A percentile compares a stretch with the other conserved stretches of the same genome.
Conservation (phyloP, 192 early-diverging fungal species). For the Gorgonomyces haynaldii region DNA sequence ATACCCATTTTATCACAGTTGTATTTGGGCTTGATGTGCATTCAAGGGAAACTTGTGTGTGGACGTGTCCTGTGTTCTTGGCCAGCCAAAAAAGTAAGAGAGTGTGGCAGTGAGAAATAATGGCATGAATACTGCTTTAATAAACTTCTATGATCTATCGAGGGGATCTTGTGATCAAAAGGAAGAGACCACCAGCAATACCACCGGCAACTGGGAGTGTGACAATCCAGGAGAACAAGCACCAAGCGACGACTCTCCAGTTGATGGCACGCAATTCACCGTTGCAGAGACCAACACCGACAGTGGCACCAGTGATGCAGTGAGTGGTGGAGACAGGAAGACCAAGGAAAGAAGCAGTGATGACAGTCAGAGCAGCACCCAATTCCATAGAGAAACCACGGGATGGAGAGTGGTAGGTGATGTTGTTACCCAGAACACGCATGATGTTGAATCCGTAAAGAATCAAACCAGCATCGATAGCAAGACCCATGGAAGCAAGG, state of each 20-base stretch:
- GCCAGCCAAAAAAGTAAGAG: too few species aligned
- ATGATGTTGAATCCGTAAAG: slow-evolving; percentile 70
- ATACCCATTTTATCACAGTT: too few species aligned
- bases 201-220: slow-evolving; percentile 64
- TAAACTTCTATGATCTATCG: too few species aligned
- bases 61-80: too few species aligned
- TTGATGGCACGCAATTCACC: slow-evolving; percentile 52
- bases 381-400: slow-evolving; percentile 72
- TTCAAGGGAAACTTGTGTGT: too few species aligned
- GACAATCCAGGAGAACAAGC: slow-evolving; percentile 59
- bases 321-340: slow-evolving; percentile 77
- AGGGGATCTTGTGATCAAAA: slow-evolving; percentile 47
- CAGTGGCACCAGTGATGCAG: slow-evolving; percentile 69
- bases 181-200: slow-evolving; percentile 53
- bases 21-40: too few species aligned
- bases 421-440: slow-evolving; percentile 68
- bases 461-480: slow-evolving; percentile 64
- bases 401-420: slow-evolving; percentile 69
- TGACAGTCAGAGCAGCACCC: slow-evolving; percentile 63
- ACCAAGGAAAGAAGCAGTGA: slow-evolving; percentile 66
- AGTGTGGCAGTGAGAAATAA: too few species aligned
- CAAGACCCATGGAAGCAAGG: slow-evolving; percentile 56
- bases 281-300: slow-evolving; percentile 63
- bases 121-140: too few species aligned
- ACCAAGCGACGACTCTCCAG: slow-evolving; percentile 60